Base-by-base conservation (phyloP, 2,329 filamentous ascomycete genomes). In the Exophiala spinifera region DNA sequence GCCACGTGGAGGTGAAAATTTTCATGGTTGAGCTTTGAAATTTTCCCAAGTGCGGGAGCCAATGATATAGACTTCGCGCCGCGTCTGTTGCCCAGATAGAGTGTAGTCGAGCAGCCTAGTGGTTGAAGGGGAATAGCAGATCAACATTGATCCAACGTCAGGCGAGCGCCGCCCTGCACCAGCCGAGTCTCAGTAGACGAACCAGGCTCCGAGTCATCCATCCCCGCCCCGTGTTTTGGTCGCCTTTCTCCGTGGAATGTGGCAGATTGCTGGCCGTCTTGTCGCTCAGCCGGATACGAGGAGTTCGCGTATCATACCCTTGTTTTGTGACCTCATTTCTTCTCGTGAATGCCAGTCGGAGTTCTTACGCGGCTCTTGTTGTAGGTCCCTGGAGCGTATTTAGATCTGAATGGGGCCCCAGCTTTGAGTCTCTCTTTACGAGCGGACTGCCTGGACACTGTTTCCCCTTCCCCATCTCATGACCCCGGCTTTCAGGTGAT, bases 141-240 rank as follows among this genome's bases (percentile, higher is more conserved):
- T 31, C 49, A 56, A 63, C 57, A 51, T 60, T 61, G 60, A 63
- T 62, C 61, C 56, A 58, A 62, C 57, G 48, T 62, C 60, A 60
- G 47, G 53, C 55, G 53, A 61, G 44, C 55, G 47, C 49, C 55
- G 51, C 25, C 39, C 55, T 55, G 53, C 56, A 54, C 61, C 59
- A 59, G 52, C 55, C 54, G 55, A 52, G 54, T 46, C 49, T 45
- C 33, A 47, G 40, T 43, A 48, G 44, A 49, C 17, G 36, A 49
- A 28, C 31, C 33, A 42, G 39, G 33, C 49, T 40, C 39, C 46
- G 21, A 20, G 37, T 19, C 21, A 28, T 34, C 8, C 36, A 55
- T 46, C 55, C 57, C 57, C 51, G 50, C 54, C 46, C 42, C 40
- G 23, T 50, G 10, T 31, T 31, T 14, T 14, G 20, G 25, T 55